Percentiles rank a stretch among this genome's conserved stretches.
These are phyloP conservation scores for Tillandsia fasciculata DNA, from an alignment of 176 grass and related monocot species.

Conservation along the genomic window DNA sequence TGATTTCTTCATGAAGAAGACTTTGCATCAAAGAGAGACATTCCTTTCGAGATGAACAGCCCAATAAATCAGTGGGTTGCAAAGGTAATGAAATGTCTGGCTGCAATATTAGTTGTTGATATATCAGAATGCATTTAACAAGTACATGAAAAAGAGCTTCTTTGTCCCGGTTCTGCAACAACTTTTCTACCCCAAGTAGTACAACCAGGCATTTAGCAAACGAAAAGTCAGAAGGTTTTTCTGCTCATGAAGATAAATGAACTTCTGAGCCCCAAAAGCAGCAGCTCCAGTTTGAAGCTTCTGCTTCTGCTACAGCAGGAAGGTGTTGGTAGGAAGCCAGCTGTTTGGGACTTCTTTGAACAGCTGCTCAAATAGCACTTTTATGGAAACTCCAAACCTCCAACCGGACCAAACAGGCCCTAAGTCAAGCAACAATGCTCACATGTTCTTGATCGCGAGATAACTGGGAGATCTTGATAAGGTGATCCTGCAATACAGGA, in stretches of 20 bases:
- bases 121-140: no score
- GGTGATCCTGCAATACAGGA: slow-evolving; percentile 73
- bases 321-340: no score
- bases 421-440: slow-evolving; percentile 27
- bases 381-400: no score
- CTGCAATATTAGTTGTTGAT: slow-evolving; percentile 57
- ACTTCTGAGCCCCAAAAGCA: neutral
- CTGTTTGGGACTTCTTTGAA: no score
- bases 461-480: slow-evolving; percentile 84
- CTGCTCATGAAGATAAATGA: neutral
- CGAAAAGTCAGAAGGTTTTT: slow-evolving; percentile 4
- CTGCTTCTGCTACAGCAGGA: no score
- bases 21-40: slow-evolving; percentile 61
- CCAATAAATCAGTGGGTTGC: slow-evolving; percentile 69
- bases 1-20: slow-evolving; percentile 87
- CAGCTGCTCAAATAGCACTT: no score
- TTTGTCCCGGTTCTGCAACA: no score
- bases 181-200: no score
- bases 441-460: slow-evolving; percentile 91
- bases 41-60: slow-evolving; percentile 38
- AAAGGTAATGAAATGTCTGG: slow-evolving; percentile 84
- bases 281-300: no score
- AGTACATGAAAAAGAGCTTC: no score
- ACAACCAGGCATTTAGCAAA: neutral
- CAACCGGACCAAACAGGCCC: neutral